These are phyloP conservation scores for Lactarius sanguifluus DNA, from an alignment of 768 basidiomycete genomes.

Conservation along the genomic window DNA sequence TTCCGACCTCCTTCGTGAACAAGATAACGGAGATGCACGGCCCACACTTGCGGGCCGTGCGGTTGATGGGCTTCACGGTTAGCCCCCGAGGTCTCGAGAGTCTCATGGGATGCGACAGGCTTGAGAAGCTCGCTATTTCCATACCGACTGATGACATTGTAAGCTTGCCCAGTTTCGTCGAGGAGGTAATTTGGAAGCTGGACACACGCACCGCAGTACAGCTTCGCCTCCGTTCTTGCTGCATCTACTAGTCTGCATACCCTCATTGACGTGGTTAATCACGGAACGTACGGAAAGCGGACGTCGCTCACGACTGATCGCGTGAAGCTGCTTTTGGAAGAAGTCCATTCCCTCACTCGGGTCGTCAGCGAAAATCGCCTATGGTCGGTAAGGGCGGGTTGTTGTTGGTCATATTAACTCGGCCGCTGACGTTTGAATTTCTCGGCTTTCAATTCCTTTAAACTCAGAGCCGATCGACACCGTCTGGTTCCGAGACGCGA, in stretches of 20 bases:
- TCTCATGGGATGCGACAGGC: constrained; percentile 25
- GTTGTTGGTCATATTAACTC: neutral
- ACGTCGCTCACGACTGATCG: constrained; percentile 28
- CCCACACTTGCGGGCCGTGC: constrained; percentile 19
- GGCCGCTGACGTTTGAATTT: constrained; percentile 24
- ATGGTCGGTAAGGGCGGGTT: constrained; percentile 28
- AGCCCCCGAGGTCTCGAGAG: constrained; percentile 9
- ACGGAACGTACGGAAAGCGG: constrained; percentile 21
- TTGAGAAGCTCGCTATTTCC: constrained; percentile 28
- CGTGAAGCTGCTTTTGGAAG: constrained; percentile 24
- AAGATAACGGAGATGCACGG: constrained; percentile 27
- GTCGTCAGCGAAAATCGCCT: constrained; percentile 28
- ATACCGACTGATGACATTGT: constrained; percentile 24
- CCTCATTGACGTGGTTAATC: constrained; percentile 25
- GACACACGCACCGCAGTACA: constrained; percentile 11
- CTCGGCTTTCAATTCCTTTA: constrained; percentile 9
- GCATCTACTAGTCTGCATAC: constrained; percentile 20
- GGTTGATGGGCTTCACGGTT: constrained; percentile 21
- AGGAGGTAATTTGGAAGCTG: constrained; percentile 14
- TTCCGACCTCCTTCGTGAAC: constrained; percentile 17
- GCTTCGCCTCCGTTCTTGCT: constrained; percentile 22
- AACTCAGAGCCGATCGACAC: constrained; percentile 26
- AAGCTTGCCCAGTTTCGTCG: constrained; percentile 16
- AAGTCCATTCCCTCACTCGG: constrained; percentile 19
- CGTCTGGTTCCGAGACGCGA: constrained; percentile 19